These are phyloP conservation scores for Rutstroemia sydowiana DNA, from an alignment of 2,329 filamentous ascomycete genomes.

Conservation along the genomic window DNA sequence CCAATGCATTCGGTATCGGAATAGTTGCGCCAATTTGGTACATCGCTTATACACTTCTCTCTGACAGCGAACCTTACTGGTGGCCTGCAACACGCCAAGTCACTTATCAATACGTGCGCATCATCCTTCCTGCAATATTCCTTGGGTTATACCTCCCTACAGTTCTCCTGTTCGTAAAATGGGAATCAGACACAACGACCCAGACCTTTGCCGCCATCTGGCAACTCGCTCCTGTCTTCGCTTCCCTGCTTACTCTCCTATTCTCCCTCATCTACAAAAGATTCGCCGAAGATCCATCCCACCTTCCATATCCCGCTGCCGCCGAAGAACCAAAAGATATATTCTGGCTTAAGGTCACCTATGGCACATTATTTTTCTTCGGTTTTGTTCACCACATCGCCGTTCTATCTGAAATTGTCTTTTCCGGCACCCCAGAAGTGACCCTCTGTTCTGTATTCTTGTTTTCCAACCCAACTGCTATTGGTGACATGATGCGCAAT, in stretches of 20 bases:
- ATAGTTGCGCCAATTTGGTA: background rate
- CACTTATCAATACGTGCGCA: background rate
- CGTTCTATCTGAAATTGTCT: background rate
- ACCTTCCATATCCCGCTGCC: background rate
- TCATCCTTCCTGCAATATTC: background rate
- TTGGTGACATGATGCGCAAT: background rate
- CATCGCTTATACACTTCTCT: conserved; percentile 1
- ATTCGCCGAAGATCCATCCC: background rate
- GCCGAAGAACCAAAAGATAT: background rate
- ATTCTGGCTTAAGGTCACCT: background rate
- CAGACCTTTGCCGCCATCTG: background rate
- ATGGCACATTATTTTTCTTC: background rate
- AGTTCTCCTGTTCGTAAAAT: background rate
- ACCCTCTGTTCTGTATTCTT: background rate
- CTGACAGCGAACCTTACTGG: background rate
- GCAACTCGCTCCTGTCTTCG: background rate
- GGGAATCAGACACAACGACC: background rate
- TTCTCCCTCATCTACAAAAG: background rate
- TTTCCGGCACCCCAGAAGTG: background rate
- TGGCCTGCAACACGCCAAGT: conserved; percentile 4
- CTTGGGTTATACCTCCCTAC: background rate
- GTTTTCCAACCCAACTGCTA: background rate
- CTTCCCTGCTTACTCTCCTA: background rate
- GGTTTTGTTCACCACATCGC: background rate
- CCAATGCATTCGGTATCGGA: background rate